Conservation (phyloP, 495 filamentous ascomycete genomes). For the Podospora didyma region DNA sequence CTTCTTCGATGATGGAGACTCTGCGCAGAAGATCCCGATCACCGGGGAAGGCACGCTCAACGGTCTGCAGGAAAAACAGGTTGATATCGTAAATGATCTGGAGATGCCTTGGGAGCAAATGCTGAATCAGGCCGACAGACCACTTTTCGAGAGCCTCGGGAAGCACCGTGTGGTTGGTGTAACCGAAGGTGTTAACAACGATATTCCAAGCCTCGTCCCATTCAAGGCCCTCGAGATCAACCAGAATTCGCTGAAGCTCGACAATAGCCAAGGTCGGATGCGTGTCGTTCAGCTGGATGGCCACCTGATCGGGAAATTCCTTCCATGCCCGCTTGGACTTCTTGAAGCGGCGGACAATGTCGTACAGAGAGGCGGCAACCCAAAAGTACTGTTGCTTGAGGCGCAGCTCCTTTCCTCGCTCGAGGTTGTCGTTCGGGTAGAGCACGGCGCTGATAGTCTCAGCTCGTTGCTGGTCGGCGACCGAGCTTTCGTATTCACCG, state of each 20-base stretch:
- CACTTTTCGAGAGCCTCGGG: slow-evolving; percentile 98
- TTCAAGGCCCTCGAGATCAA: slow-evolving; percentile 83
- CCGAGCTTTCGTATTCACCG: slow-evolving; percentile 95
- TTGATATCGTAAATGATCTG: slow-evolving; percentile 99
- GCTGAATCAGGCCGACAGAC: slow-evolving; percentile 89
- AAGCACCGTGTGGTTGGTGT: slow-evolving; percentile 97
- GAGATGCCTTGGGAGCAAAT: slow-evolving; percentile 88
- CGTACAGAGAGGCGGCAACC: slow-evolving; percentile 93
- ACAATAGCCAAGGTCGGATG: slow-evolving; percentile 96
- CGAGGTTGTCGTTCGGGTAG: slow-evolving; percentile 96
- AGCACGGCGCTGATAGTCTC: slow-evolving; percentile 97
- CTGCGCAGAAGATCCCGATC: slow-evolving; percentile 78
- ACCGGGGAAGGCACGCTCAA: slow-evolving; percentile 85
- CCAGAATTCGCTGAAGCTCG: slow-evolving; percentile 85
- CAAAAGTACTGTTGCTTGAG: slow-evolving; percentile 99
- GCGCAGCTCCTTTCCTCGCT: slow-evolving; percentile 92
- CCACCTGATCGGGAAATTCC: slow-evolving; percentile 90
- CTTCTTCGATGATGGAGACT: slow-evolving; percentile 96
- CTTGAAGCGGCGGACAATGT: slow-evolving; percentile 97
- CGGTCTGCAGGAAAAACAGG: slow-evolving; percentile 80
- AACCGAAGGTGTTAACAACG: slow-evolving; percentile 69
- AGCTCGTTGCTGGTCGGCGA: slow-evolving; percentile 89
- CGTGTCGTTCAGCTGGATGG: slow-evolving; percentile 97
- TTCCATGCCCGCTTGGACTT: slow-evolving; percentile 89
- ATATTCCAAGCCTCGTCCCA: slow-evolving; percentile 95